Conservation (phyloP, 23 red algal species). For the Gracilariopsis chorda region DNA sequence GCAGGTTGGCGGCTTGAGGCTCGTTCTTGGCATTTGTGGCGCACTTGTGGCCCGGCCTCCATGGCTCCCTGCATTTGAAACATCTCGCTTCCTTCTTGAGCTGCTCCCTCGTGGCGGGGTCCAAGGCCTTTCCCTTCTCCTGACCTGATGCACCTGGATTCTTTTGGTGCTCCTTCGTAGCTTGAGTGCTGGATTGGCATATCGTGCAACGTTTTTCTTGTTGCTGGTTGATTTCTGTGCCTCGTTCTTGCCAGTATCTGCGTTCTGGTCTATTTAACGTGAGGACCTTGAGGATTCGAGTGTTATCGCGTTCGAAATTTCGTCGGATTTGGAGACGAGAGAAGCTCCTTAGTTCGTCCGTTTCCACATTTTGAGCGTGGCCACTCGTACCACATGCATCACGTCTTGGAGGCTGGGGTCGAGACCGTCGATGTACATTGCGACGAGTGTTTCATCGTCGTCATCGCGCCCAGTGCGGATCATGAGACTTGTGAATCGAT, state of each 20-base stretch:
- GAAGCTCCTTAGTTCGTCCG: background rate
- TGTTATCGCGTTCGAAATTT: background rate
- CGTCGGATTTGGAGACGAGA: background rate
- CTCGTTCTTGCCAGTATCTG: background rate
- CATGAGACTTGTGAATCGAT: slow-evolving; percentile 21
- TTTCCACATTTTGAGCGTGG: slow-evolving; percentile 19
- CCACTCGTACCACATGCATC: background rate
- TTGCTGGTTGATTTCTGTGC: background rate
- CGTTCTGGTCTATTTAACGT: background rate
- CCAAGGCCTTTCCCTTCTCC: background rate
- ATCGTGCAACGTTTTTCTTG: background rate
- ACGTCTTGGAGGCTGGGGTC: background rate
- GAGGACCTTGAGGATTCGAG: background rate
- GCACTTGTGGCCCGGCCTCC: slow-evolving; percentile 19
- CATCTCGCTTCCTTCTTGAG: background rate
- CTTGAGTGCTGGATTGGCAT: background rate
- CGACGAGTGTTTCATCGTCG: slow-evolving; percentile 5
- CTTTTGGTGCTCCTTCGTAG: background rate
- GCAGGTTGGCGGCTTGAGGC: background rate
- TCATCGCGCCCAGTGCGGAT: background rate
- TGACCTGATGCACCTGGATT: background rate
- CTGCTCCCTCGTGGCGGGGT: background rate
- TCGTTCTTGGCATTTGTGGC: background rate
- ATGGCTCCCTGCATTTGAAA: background rate
- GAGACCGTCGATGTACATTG: background rate